Conservation (phyloP, 345 rosid genomes). For the Aegle marmelos region DNA sequence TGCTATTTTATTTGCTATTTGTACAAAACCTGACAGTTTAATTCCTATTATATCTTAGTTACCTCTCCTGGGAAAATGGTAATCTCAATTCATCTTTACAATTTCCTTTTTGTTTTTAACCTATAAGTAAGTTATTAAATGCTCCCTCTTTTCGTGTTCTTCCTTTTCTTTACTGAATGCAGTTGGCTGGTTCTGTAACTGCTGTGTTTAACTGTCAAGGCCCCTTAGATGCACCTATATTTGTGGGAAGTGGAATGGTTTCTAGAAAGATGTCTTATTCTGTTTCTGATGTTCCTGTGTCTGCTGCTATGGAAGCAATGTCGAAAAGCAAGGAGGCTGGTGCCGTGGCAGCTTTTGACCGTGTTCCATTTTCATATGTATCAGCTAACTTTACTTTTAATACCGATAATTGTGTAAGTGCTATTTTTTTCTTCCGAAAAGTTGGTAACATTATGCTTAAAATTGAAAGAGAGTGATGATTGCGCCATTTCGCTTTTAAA, state of each 20-base stretch:
- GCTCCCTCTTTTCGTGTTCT: not conserved
- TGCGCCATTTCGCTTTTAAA: not conserved
- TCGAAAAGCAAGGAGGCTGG: constrained; percentile 92
- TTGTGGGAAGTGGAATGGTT: constrained; percentile 97
- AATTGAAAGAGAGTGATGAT: not conserved
- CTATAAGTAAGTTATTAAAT: not conserved
- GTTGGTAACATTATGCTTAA: not conserved
- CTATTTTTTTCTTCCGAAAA: constrained; percentile 14
- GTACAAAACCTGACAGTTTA: not conserved
- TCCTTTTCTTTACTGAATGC: constrained; percentile 33
- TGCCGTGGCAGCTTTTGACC: constrained; percentile 98
- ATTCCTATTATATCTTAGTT: not conserved
- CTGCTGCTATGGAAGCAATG: constrained; percentile 83
- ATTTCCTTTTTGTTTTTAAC: not conserved
- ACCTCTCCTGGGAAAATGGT: constrained; percentile 1
- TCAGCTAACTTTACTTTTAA: constrained; percentile 96
- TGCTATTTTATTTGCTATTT: not conserved
- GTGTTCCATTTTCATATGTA: constrained; percentile 91
- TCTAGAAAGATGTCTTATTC: constrained; percentile 79
- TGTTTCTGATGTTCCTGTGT: constrained; percentile 57
- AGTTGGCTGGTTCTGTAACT: constrained; percentile 97
- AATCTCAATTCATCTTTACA: constrained; percentile 3
- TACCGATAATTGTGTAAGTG: constrained; percentile 88
- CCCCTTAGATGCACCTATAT: constrained; percentile 88
- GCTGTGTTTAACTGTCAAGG: constrained; percentile 99